Conservation (phyloP, 768 basidiomycete genomes). For the Lactarius evosmus region DNA sequence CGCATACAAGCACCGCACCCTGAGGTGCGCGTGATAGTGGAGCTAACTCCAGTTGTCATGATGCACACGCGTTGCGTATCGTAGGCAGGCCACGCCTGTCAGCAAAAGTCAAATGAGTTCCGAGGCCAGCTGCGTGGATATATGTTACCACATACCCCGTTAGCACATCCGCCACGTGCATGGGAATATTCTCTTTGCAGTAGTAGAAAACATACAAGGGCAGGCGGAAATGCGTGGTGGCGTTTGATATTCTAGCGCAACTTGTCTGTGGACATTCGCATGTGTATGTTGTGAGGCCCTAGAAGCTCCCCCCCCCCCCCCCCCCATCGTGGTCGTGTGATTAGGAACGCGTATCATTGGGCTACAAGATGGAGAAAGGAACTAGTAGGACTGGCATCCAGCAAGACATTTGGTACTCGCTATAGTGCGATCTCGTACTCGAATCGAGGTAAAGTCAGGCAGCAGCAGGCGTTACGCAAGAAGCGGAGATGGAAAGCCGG, state of each 20-base stretch:
- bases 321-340: not conserved
- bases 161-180: conserved; percentile 1
- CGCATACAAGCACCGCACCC: not conserved
- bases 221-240: not conserved
- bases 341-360: conserved; percentile 2
- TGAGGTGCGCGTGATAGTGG: not conserved
- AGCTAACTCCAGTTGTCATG: not conserved
- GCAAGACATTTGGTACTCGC: conserved; percentile 6
- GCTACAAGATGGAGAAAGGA: conserved; percentile 4
- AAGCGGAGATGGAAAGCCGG: not conserved
- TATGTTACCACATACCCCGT: not conserved
- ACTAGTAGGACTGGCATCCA: conserved; percentile 15
- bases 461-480: not conserved
- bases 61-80: not conserved
- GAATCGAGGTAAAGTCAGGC: conserved; percentile 13
- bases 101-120: not conserved
- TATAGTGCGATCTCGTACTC: conserved; percentile 17
- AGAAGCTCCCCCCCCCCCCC: not conserved
- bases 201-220: not conserved
- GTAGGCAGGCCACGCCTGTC: not conserved
- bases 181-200: not conserved
- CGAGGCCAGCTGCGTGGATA: not conserved
- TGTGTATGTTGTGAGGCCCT: conserved; percentile 1
- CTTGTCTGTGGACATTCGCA: not conserved
- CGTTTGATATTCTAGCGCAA: not conserved